Evolutionary conservation across 179 eudicot genomes (phyloP), one percentile per base, ranked within the genome.

Genomic region (Patellifolia procumbens): DNA sequence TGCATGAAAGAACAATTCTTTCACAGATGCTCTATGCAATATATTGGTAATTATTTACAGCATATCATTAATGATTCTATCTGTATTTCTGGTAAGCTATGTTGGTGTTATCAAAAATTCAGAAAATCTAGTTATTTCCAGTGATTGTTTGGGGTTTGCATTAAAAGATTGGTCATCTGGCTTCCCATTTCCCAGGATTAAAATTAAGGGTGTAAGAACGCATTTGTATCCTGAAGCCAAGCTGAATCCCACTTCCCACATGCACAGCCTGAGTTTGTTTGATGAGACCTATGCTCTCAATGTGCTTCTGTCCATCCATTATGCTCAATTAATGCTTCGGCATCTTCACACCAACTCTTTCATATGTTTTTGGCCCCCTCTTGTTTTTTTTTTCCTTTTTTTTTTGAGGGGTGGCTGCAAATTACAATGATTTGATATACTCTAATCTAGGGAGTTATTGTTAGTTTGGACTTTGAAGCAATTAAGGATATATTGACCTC

Each of bases 271-370:
- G 17, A 35, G 29, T 70, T 65, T 70, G 68, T 72, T 72, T 66
- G 72, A 35, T 64, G 42, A 32, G 73, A 64, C 51, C 79, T 70
- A 75, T 70, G 68, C 28, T 43, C 5, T 37, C 17, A 70, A 53
- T 63, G 29, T 65, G 76, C 77, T 51, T 69, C 72, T 66, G 61
- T 26, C 55, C 34, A 7, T 1, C 58, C 20, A 17, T 66, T 53
- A 12, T 12, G 5, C 26, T 43, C 73, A 70, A 69, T 80, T 69
- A 80, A 70, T 80, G 75, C 73, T 70, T 63, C 72, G 73, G 79
- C 83, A 80, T 80, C 79, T 80, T 66, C 64, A 80, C 83, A 70
- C 73, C 68, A 80, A 70, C 75, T 70, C 46, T 32, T 24, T 20
- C 28, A 19, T 39, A 53, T 20, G 22, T 65, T 70, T 70, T 32